phyloP scores from a whole-genome alignment of 2,329 filamentous ascomycete species.

The Leptographium galeiforme region DNA sequence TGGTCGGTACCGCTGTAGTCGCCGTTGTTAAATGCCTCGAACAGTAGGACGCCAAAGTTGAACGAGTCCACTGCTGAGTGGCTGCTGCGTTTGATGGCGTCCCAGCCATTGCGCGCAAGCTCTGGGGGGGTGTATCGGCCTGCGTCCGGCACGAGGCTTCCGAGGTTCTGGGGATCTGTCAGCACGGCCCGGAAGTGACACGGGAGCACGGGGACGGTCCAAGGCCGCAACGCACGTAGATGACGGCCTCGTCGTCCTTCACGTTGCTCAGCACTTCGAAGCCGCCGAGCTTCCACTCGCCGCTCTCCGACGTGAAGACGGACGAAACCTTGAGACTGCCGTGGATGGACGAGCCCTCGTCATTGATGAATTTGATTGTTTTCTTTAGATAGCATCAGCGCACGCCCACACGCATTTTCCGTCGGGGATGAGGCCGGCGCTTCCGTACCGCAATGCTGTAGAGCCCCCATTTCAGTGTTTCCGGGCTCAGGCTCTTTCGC shows the following conservation, averaged over 20 bases:
- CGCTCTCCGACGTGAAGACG: conserved; percentile 86
- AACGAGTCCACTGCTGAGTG: conserved; percentile 77
- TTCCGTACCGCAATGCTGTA: conserved; percentile 61
- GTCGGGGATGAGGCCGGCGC: neutral
- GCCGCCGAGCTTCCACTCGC: conserved; percentile 92
- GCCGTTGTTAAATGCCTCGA: conserved; percentile 76
- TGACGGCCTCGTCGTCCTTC: conserved; percentile 88
- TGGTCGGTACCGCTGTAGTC: conserved; percentile 65
- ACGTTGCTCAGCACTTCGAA: conserved; percentile 90
- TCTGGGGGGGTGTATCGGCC: conserved; percentile 79
- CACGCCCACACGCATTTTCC: neutral
- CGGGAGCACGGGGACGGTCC: neutral
- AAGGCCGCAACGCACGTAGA: conserved; percentile 46
- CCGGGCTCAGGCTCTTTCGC: conserved; percentile 72
- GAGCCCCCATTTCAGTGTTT: conserved; percentile 94
- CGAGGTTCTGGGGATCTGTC: conserved; percentile 50
- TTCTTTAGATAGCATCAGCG: conserved; percentile 36
- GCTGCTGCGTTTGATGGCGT: conserved; percentile 71
- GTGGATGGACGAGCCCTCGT: conserved; percentile 83
- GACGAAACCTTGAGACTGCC: conserved; percentile 75
- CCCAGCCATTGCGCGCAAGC: conserved; percentile 78
- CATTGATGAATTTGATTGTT: conserved; percentile 91
- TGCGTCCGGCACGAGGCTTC: conserved; percentile 75
- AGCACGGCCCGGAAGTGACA: neutral
- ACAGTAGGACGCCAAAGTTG: conserved; percentile 70